Evolutionary conservation across 2,329 filamentous ascomycete genomes (phyloP), one percentile per base, ranked within the genome.

Genomic region (Madurella mycetomatis): DNA sequence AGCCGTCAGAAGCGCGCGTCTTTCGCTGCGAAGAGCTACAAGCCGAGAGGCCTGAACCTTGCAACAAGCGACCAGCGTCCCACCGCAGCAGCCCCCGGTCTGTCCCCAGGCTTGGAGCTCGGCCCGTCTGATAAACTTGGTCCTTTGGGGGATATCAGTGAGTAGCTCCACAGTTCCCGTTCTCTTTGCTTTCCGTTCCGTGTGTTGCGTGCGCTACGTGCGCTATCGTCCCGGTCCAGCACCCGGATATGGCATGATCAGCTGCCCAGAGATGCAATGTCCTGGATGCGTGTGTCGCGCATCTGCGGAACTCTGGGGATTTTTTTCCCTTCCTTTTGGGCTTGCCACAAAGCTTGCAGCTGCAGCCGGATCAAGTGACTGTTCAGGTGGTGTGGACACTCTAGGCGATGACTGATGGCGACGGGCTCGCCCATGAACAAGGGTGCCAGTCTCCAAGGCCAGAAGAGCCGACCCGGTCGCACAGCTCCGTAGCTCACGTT

Each of bases 1-100:
- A 62, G 56, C 61, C 52, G 56, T 57, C 49, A 55, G 62, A 64
- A 64, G 62, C 62, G 62, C 62, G 62, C 62, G 62, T 64, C 62
- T 64, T 64, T 48, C 32, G 55, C 32, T 56, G 57, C 51, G 53
- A 54, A 58, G 53, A 51, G 49, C 9, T 25, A 37, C 43, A 55
- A 52, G 53, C 53, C 58, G 50, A 55, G 54, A 42, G 43, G 55
- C 42, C 60, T 58, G 50, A 51, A 56, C 42, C 53, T 53, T 58
- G 53, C 57, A 61, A 58, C 59, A 60, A 61, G 60, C 59, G 59
- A 58, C 53, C 51, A 41, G 48, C 30, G 58, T 60, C 52, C 54
- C 58, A 55, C 56, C 51, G 42, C 52, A 51, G 49, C 52, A 13
- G 50, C 30, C 48, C 47, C 49, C 49, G 49, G 49, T 51, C 49